phyloP scores from a whole-genome alignment of 345 rosid species.

The Dipteronia dyeriana region DNA sequence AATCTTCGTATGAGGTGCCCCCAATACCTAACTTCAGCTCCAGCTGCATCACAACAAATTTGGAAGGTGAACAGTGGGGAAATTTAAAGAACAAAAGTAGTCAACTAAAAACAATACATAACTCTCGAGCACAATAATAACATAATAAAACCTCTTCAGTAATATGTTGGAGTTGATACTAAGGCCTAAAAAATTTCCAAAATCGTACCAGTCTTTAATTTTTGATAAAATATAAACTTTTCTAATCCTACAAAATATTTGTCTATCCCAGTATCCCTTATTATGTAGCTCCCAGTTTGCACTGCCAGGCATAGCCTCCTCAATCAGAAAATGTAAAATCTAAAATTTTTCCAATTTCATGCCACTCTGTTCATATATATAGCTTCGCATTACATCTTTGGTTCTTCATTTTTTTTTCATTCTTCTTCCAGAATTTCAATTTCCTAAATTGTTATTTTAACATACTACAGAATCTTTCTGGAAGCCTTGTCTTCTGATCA shows the following conservation, averaged over 20 bases:
- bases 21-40: constrained; percentile 88
- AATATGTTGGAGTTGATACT: not conserved
- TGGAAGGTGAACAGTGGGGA: not conserved
- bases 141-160: not conserved
- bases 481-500: not conserved
- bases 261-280: not conserved
- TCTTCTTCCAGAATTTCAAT: not conserved
- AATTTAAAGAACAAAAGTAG: not conserved
- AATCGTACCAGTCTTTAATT: not conserved
- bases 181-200: not conserved
- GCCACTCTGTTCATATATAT: not conserved
- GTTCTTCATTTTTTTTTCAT: not conserved
- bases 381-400: not conserved
- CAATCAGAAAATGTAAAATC: not conserved
- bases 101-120: not conserved
- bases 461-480: not conserved
- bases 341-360: not conserved
- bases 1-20: constrained; percentile 95
- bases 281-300: not conserved
- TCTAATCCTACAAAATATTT: not conserved
- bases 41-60: constrained; percentile 52
- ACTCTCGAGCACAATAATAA: not conserved
- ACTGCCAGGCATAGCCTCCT: not conserved
- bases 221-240: not conserved
- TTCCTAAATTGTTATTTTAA: not conserved